Percentiles rank a stretch among this genome's conserved stretches.
phyloP scores from a whole-genome alignment of 2,329 filamentous ascomycete genomes.

The Calonectria crousiana region DNA sequence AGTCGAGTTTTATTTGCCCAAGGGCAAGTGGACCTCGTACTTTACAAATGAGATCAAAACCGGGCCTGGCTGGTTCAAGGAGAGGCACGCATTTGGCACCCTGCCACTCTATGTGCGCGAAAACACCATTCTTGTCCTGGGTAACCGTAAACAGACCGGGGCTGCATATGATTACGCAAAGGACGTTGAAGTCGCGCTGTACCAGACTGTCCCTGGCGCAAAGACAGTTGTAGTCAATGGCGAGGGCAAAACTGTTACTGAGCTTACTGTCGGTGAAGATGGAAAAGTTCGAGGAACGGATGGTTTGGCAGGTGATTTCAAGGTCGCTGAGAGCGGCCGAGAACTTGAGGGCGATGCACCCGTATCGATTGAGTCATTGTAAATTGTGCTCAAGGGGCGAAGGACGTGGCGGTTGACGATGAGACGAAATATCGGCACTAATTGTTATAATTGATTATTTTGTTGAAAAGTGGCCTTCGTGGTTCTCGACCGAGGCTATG shows the following conservation, averaged over 20 bases:
- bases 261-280: conserved; percentile 53
- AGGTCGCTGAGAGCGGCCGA: conserved; percentile 39
- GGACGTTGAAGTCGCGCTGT: conserved; percentile 62
- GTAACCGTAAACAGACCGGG: conserved; percentile 53
- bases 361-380: conserved; percentile 42
- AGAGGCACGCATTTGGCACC: conserved; percentile 69
- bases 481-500: neutral
- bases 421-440: neutral
- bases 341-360: conserved; percentile 42
- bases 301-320: conserved; percentile 53
- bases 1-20: conserved; percentile 74
- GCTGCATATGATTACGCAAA: conserved; percentile 61
- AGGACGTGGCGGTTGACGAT: neutral
- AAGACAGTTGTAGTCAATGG: conserved; percentile 57
- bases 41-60: conserved; percentile 62
- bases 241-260: conserved; percentile 55
- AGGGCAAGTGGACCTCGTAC: conserved; percentile 61
- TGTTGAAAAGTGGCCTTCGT: neutral
- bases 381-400: neutral
- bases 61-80: conserved; percentile 69
- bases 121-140: conserved; percentile 62
- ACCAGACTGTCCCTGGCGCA: conserved; percentile 56
- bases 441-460: neutral
- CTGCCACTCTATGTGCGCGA: conserved; percentile 71
- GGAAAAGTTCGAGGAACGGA: conserved; percentile 55